A percentile compares a stretch with the other conserved stretches of the same genome.
phyloP scores from a whole-genome alignment of 1,284 basidiomycete genomes.

The Cutaneotrichosporon cyanovorans region DNA sequence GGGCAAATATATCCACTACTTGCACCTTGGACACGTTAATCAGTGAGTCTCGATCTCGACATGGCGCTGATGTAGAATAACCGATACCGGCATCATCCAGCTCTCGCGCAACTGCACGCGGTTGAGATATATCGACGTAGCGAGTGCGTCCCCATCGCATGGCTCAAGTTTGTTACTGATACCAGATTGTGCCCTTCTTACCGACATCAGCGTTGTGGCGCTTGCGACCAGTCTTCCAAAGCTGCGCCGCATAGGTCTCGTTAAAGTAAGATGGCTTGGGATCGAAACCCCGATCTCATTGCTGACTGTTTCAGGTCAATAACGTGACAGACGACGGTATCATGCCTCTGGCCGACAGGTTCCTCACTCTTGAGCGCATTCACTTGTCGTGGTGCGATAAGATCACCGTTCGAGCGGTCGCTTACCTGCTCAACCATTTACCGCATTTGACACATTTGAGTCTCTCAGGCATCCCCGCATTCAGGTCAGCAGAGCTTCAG shows the following conservation, averaged over 20 bases:
- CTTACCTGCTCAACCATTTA: conserved; percentile 79
- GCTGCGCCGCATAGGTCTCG: conserved; percentile 87
- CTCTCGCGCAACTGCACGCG: conserved; percentile 83
- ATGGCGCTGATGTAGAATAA: too few relatives aligned
- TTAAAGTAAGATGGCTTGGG: conserved; percentile 62
- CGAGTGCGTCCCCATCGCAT: conserved; percentile 58
- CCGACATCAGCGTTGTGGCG: conserved; percentile 90
- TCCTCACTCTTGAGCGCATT: conserved; percentile 82
- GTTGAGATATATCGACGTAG: conserved; percentile 93
- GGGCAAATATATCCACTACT: conserved; percentile 86
- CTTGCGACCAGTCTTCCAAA: conserved; percentile 75
- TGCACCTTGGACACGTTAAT: conserved; percentile 86
- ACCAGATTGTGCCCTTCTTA: conserved; percentile 74
- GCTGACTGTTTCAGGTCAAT: conserved; percentile 54
- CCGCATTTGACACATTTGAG: conserved; percentile 88
- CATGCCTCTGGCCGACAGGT: conserved; percentile 64
- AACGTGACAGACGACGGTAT: conserved; percentile 92
- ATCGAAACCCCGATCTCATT: not conserved
- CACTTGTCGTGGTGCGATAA: conserved; percentile 98
- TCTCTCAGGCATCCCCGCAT: conserved; percentile 89
- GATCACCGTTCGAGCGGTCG: conserved; percentile 82
- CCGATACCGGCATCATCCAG: conserved; percentile 76
- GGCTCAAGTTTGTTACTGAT: conserved; percentile 5
- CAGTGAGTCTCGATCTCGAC: conserved; percentile 49
- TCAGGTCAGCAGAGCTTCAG: conserved; percentile 77